These are phyloP conservation scores for Periconia digitata DNA, from an alignment of 2,329 filamentous ascomycete genomes.

Conservation along the genomic window DNA sequence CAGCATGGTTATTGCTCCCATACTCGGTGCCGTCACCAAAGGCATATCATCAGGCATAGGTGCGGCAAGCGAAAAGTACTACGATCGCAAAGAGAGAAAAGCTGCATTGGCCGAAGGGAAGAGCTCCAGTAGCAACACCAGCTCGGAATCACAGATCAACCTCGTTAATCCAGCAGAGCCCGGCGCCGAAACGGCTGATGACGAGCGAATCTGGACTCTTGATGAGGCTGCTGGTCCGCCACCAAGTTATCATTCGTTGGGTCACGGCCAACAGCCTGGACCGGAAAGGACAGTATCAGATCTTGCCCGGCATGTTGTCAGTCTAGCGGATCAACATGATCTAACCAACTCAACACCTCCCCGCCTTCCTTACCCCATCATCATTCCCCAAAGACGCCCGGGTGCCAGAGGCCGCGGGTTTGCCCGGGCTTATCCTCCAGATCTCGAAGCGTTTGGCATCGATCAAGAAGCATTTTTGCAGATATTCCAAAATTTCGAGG, in stretches of 20 bases:
- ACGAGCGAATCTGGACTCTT: conserved; percentile 15
- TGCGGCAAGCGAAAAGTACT: conserved; percentile 16
- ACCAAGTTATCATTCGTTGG: conserved; percentile 6
- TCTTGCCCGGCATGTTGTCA: conserved; percentile 8
- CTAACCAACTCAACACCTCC: not conserved
- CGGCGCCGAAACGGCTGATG: conserved; percentile 5
- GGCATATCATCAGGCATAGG: conserved; percentile 16
- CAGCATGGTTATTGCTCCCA: too few species aligned
- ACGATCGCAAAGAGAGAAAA: conserved; percentile 19
- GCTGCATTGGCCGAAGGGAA: conserved; percentile 8
- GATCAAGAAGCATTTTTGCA: conserved; percentile 52
- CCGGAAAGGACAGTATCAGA: conserved; percentile 7
- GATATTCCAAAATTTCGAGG: conserved; percentile 53
- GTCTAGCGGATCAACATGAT: not conserved
- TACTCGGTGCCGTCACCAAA: conserved; percentile 6
- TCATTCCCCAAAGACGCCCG: conserved; percentile 57
- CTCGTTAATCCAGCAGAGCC: not conserved
- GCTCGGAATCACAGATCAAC: not conserved
- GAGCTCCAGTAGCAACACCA: not conserved
- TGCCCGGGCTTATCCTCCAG: conserved; percentile 56
- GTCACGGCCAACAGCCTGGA: conserved; percentile 1
- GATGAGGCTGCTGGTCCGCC: conserved; percentile 13
- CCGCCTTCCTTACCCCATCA: conserved; percentile 44
- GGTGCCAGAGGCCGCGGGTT: conserved; percentile 53
- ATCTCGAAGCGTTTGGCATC: conserved; percentile 51